phyloP scores from a whole-genome alignment of 2,329 filamentous ascomycete genomes.

The Stromatinia cepivora region DNA sequence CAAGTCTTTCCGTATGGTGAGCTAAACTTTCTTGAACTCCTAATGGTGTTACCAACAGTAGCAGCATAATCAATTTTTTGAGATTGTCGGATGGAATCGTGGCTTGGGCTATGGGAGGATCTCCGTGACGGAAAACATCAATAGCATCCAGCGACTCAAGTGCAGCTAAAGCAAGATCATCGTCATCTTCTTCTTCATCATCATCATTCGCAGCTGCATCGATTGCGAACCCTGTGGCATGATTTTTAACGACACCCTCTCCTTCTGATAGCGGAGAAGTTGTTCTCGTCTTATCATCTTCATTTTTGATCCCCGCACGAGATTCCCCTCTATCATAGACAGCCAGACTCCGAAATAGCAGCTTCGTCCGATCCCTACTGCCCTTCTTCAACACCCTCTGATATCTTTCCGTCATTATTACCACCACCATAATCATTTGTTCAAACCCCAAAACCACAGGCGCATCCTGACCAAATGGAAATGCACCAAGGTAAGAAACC shows the following conservation, averaged over 20 bases:
- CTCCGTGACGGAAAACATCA: slow-evolving; percentile 58
- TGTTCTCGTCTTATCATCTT: neutral
- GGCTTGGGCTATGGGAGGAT: slow-evolving; percentile 57
- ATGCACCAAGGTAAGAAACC: slow-evolving; percentile 69
- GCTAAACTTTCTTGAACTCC: slow-evolving; percentile 65
- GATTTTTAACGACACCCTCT: slow-evolving; percentile 30
- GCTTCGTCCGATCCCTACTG: slow-evolving; percentile 58
- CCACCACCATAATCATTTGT: slow-evolving; percentile 69
- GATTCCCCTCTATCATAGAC: slow-evolving; percentile 63
- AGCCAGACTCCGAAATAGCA: slow-evolving; percentile 70
- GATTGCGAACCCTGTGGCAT: slow-evolving; percentile 44
- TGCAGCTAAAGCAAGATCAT: slow-evolving; percentile 67
- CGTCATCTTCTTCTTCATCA: slow-evolving; percentile 50
- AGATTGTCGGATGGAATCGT: slow-evolving; percentile 75
- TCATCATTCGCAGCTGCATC: slow-evolving; percentile 48
- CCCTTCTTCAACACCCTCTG: slow-evolving; percentile 60
- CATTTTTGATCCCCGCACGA: slow-evolving; percentile 26
- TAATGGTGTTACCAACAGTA: slow-evolving; percentile 66
- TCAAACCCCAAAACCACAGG: slow-evolving; percentile 69
- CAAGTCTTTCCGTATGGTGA: slow-evolving; percentile 57
- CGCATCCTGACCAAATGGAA: slow-evolving; percentile 70
- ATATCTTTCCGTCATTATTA: slow-evolving; percentile 71
- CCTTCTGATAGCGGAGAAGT: neutral
- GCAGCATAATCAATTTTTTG: slow-evolving; percentile 66
- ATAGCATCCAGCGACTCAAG: slow-evolving; percentile 66